Evolutionary conservation across 257 asterid species (phyloP).

Genomic region (Plectranthus barbatus): DNA sequence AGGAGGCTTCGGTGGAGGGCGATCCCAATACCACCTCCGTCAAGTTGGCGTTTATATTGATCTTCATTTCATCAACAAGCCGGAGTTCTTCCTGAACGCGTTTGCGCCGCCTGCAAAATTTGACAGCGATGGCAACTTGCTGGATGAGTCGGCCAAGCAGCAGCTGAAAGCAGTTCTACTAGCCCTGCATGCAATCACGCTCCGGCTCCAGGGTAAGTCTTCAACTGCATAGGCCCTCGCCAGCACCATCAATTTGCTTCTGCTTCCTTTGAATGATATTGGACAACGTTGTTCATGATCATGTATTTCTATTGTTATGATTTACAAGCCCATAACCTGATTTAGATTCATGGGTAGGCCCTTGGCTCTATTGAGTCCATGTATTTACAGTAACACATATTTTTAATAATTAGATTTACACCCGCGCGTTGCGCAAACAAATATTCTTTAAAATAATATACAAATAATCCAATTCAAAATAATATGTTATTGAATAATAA

Average conservation of each 20-base stretch:
- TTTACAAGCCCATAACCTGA: too few species aligned
- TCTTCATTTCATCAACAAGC: conserved; percentile 89
- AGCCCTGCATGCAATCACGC: conserved; percentile 45
- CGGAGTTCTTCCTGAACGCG: conserved; percentile 57
- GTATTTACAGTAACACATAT: too few species aligned
- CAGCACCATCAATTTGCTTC: neutral
- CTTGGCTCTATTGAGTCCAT: too few species aligned
- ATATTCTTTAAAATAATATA: too few species aligned
- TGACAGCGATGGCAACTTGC: conserved; percentile 54
- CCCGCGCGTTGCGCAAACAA: too few species aligned
- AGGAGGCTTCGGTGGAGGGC: conserved; percentile 74
- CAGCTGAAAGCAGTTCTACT: conserved; percentile 43
- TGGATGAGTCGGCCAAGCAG: conserved; percentile 49
- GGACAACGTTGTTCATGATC: neutral
- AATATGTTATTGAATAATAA: too few species aligned
- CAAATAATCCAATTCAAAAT: too few species aligned
- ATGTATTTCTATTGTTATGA: neutral
- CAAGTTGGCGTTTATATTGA: conserved; percentile 74
- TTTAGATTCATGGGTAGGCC: too few species aligned
- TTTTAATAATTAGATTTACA: too few species aligned
- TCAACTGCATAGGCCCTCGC: conserved; percentile 4
- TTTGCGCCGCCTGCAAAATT: conserved; percentile 63
- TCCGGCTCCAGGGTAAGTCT: conserved; percentile 49
- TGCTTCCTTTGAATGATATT: neutral
- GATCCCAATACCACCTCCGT: conserved; percentile 80